Evolutionary conservation across 2,329 filamentous ascomycete species (phyloP).

Genomic region (Penicillium palitans): DNA sequence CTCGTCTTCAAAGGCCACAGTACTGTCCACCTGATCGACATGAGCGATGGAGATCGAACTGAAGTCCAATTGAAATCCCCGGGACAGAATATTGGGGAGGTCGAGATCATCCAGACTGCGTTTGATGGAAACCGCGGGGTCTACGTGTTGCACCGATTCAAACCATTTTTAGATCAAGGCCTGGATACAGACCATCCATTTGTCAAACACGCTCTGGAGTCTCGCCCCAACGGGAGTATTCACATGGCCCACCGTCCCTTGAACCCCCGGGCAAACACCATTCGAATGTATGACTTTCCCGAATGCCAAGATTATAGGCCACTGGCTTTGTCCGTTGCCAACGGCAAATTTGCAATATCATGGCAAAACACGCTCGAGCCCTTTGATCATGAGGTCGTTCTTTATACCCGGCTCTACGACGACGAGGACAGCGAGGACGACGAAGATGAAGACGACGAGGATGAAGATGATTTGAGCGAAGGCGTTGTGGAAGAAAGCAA

Average conservation of each 20-base stretch:
- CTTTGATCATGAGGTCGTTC: conserved; percentile 29
- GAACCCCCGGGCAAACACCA: conserved; percentile 8
- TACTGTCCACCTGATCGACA: conserved; percentile 31
- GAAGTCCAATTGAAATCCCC: conserved; percentile 23
- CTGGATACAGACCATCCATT: conserved; percentile 33
- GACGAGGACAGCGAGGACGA: conserved; percentile 1
- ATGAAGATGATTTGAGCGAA: background rate
- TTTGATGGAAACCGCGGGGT: conserved; percentile 25
- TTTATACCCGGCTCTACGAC: conserved; percentile 26
- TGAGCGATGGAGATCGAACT: conserved; percentile 19
- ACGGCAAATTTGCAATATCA: conserved; percentile 38
- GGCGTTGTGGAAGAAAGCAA: background rate
- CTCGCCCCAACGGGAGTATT: conserved; percentile 22
- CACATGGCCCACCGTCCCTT: conserved; percentile 34
- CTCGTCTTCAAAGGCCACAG: conserved; percentile 35
- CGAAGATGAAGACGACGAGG: background rate
- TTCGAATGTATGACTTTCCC: conserved; percentile 32
- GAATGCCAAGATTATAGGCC: conserved; percentile 33
- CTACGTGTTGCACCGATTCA: conserved; percentile 38
- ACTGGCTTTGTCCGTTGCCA: conserved; percentile 29
- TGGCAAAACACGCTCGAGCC: conserved; percentile 33
- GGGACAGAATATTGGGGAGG: conserved; percentile 27
- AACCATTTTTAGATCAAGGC: conserved; percentile 24
- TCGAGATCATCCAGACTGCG: conserved; percentile 37
- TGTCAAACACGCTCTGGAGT: conserved; percentile 33